Conservation (phyloP, 805 yeast genomes). For the Kodamaea sagamina region DNA sequence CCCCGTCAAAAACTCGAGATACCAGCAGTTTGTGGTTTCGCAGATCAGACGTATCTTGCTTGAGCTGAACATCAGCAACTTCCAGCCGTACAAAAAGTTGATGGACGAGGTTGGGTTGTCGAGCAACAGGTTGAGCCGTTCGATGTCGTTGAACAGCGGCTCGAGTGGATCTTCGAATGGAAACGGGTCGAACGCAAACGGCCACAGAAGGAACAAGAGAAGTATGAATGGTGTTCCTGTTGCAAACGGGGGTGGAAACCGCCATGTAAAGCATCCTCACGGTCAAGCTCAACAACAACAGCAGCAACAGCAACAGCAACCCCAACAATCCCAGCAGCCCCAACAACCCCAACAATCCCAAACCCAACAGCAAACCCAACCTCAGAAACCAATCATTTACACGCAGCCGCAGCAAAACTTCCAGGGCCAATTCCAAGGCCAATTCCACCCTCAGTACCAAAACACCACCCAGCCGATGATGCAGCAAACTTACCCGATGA, state of each 20-base stretch:
- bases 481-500: constrained; percentile 4
- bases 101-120: constrained; percentile 89
- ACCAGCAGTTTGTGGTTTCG: constrained; percentile 56
- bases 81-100: constrained; percentile 78
- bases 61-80: constrained; percentile 54
- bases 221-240: constrained; percentile 8
- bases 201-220: constrained; percentile 29
- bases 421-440: constrained; percentile 10
- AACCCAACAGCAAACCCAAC: too few species aligned
- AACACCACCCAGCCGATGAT: constrained; percentile 7
- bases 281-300: constrained; percentile 19
- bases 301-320: constrained; percentile 16
- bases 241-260: constrained; percentile 1
- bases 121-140: constrained; percentile 33
- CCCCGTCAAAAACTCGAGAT: constrained; percentile 22
- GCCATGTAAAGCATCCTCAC: constrained; percentile 9
- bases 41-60: constrained; percentile 65
- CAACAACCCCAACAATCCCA: constrained; percentile 3
- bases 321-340: constrained; percentile 2
- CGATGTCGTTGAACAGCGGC: constrained; percentile 18
- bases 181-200: constrained; percentile 8
- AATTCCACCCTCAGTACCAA: constrained; percentile 14
- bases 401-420: constrained; percentile 6
- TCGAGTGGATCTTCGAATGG: constrained; percentile 6
- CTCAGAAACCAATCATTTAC: constrained; percentile 3